Percentiles rank a stretch among this genome's conserved stretches.
phyloP scores from a whole-genome alignment of 225 moss, liverwort and hornwort genomes.

The Bryoerythrophyllum caledonicum region DNA sequence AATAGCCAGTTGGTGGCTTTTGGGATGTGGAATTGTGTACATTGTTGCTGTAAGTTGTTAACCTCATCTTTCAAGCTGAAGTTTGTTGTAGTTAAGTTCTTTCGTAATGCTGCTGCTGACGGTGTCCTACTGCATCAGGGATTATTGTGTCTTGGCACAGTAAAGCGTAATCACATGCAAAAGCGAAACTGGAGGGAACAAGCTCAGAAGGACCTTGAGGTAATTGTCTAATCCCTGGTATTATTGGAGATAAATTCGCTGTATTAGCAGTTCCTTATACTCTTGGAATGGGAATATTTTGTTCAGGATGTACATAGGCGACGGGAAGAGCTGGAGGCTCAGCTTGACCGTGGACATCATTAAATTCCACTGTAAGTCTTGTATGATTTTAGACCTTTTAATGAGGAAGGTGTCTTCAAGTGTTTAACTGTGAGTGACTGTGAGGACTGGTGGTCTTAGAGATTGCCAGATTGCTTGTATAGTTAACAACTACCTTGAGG shows the following conservation, averaged over 20 bases:
- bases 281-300: not conserved
- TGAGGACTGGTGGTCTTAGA: slow-evolving; percentile 2
- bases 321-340: slow-evolving; percentile 48
- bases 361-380: not conserved
- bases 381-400: not conserved
- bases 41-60: slow-evolving; percentile 61
- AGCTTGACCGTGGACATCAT: slow-evolving; percentile 37
- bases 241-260: too few species aligned
- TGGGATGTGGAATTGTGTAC: slow-evolving; percentile 80
- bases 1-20: slow-evolving; percentile 74
- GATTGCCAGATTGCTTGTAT: slow-evolving; percentile 9
- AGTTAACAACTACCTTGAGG: not conserved
- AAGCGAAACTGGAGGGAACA: slow-evolving; percentile 52
- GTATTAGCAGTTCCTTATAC: too few species aligned
- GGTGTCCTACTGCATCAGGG: slow-evolving; percentile 28
- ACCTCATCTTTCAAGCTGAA: not conserved
- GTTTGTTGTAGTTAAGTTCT: not conserved
- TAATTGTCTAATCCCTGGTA: slow-evolving; percentile 13
- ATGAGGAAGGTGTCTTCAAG: not conserved
- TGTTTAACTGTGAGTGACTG: not conserved
- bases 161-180: slow-evolving; percentile 49
- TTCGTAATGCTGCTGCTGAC: not conserved
- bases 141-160: slow-evolving; percentile 49
- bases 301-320: slow-evolving; percentile 53
- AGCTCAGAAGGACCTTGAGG: slow-evolving; percentile 61